Evolutionary conservation across 768 basidiomycete genomes (phyloP), one percentile per base, ranked within the genome.

Genomic region (Trametes maxima): DNA sequence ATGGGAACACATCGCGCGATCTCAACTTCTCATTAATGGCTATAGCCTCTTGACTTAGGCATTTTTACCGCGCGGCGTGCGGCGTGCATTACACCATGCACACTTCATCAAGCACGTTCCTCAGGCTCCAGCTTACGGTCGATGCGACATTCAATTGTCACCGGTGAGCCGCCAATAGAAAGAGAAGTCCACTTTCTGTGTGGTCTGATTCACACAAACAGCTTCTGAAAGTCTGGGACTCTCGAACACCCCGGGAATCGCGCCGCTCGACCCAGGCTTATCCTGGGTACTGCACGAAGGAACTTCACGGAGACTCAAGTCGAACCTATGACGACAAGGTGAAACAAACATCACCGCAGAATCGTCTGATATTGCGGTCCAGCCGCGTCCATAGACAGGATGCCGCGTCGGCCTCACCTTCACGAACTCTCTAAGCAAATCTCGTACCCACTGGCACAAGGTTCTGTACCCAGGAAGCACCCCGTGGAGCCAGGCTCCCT

Each of bases 401-500:
- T 40, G 36, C 51, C 39, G 36, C 22, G 21, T 14, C 21, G 16
- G 5, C 33, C 49, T 50, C 36, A n/a, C 51, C 39, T 16, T 16
- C 11, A 17, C 52, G 39, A 13, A 53, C 42, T 5, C 24, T 14
- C 17, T n/a, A 11, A 54, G 53, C 42, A 54, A 54, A 45, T 35
- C 8, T 17, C 19, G n/a, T 55, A 45, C 54, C 33, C 54, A 55
- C 43, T 22, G 22, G 36, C 51, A 52, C 51, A 40, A 37, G 51
- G 51, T 52, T 39, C 36, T 4, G 5, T 21, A 36, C 24, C 36
- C 51, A 13, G 13, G 37, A 52, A 25, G 51, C 13, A 21, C 37
- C 43, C 54, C 44, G 54, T 55, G 54, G 54, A 45, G 54, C 54
- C 54, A 13, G n/a, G 28, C n/a, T 12, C 19, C 21, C 54, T 19